Base-by-base conservation (phyloP, 2,329 filamentous ascomycete genomes). In the Exserohilum turcica region DNA sequence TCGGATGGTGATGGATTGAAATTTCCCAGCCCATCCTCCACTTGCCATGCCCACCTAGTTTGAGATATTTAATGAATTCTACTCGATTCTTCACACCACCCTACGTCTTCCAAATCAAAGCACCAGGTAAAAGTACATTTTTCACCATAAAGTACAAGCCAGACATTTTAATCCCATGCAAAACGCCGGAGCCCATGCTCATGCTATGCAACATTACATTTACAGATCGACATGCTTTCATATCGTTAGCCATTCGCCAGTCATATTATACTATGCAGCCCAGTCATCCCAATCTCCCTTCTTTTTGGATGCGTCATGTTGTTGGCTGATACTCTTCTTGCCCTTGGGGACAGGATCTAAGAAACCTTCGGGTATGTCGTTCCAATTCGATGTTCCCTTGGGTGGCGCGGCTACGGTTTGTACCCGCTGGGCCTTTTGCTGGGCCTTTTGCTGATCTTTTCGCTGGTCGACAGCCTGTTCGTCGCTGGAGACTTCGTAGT, bases 291-390 rank as follows among this genome's bases (percentile, higher is more conserved):
- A 70, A n/a, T 68, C 65, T 7, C 60, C 59, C n/a, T 54, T 43
- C 24, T 59, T 61, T 61, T 64, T 59, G 54, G 63, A 52, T 59
- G 62, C 52, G 53, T 60, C 65, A 58, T 71, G 39, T 54, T 65
- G 60, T 36, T 64, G 67, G 49, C 68, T 68, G 2, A 46, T 35
- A 38, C 59, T 67, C 42, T 65, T 60, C 43, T 71, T 67, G 18
- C 64, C 64, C 43, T 74, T 63, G 27, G 66, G 65, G 27, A 66
- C 58, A 3, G 63, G 56, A 19, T 66, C 56, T 9, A 74, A 24
- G 38, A 79, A 78, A 15, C 78, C 78, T 5, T 78, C 78, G 12
- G 79, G 79, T 4, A 81, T 67, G 52, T 81, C 79, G 48, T 81
- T 81, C 78, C 78, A 80, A 47, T 79, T 76, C 37, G 65, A 67